Base-by-base conservation (phyloP, 2,329 filamentous ascomycete genomes). In the Arthrinium phaeospermum region DNA sequence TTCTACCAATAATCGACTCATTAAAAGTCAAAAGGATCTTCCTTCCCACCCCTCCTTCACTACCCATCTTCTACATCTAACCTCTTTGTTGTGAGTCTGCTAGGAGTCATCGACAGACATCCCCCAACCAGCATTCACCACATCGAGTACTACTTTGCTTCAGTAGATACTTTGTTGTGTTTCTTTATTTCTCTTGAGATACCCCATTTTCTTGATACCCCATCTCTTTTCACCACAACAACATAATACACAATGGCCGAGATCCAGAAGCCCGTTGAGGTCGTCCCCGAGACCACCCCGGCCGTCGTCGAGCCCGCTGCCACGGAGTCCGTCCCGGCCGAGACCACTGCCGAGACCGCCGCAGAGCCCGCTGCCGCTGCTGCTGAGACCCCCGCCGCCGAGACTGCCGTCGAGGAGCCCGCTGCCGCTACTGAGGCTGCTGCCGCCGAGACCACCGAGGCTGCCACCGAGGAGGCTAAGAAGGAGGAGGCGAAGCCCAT, bases 171-270 rank as follows among this genome's bases (percentile, higher is more conserved):
- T 19, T 71, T 45, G 27, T 71, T 27, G 67, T 46, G 67, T 69
- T 69, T 71, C 34, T 45, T 61, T 64, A 64, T 14, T 64, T 81
- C 82, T 83, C 79, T 84, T 81, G 84, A 87, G 86, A 88, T 88
- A 87, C 86, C 86, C 85, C 86, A 81, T 76, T 74, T 80, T 81
- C 76, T 77, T 80, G 81, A 83, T 82, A 83, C 80, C 80, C 81
- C 76, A 73, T 75, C 70, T 76, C 77, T 77, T 77, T 80, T 81
- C 77, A 80, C 78, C 75, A 79, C 67, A 69, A 72, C 67, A 75
- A 75, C 71, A 77, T 73, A 75, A 81, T 81, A 82, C 86, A 89
- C 79, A 87, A 94, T 94, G 92, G 91, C 93, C 85, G 92, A 94
- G 81, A 87, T 86, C 83, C 57, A 64, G 57, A 94, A 94, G 87